Conservation (phyloP, 768 basidiomycete genomes). For the Rhodosporidiobolus sp. region DNA sequence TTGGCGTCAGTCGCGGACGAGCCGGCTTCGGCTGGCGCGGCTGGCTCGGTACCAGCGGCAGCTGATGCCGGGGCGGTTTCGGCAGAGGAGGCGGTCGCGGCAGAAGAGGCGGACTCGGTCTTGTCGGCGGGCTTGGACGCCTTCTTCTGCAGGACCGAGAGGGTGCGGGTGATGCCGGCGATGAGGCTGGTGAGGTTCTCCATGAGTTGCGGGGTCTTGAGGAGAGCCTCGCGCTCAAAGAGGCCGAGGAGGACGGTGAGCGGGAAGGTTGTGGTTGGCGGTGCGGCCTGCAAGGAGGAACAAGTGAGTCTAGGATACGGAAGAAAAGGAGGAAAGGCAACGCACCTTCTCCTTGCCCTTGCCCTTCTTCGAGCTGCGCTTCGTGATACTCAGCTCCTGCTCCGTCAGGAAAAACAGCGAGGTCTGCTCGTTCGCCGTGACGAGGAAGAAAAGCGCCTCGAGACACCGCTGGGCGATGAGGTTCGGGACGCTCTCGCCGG, state of each 20-base stretch:
- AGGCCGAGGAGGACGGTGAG: slow-evolving; percentile 83
- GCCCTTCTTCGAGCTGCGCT: slow-evolving; percentile 62
- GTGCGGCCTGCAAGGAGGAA: slow-evolving; percentile 12
- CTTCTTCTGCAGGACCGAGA: slow-evolving; percentile 56
- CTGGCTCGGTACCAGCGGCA: neutral
- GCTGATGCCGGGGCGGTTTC: neutral
- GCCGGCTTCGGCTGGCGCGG: slow-evolving; percentile 47
- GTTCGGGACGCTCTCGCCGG: slow-evolving; percentile 76
- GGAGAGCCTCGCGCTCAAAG: slow-evolving; percentile 77
- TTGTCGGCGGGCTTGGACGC: slow-evolving; percentile 20
- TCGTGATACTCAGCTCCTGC: slow-evolving; percentile 72
- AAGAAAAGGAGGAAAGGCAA: no score
- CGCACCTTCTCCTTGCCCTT: slow-evolving; percentile 78
- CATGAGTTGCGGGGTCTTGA: slow-evolving; percentile 84
- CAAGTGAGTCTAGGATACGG: neutral
- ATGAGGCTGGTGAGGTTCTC: slow-evolving; percentile 86
- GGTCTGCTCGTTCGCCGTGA: slow-evolving; percentile 74
- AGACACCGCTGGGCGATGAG: slow-evolving; percentile 90
- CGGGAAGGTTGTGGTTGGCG: slow-evolving; percentile 32
- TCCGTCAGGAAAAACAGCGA: slow-evolving; percentile 93
- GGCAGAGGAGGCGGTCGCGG: neutral
- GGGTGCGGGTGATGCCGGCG: slow-evolving; percentile 80
- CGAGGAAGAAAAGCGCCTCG: slow-evolving; percentile 83
- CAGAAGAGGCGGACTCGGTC: neutral
- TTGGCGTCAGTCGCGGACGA: slow-evolving; percentile 42